Evolutionary conservation across 1,284 basidiomycete species (phyloP).

Genomic region (Athelia sp.): DNA sequence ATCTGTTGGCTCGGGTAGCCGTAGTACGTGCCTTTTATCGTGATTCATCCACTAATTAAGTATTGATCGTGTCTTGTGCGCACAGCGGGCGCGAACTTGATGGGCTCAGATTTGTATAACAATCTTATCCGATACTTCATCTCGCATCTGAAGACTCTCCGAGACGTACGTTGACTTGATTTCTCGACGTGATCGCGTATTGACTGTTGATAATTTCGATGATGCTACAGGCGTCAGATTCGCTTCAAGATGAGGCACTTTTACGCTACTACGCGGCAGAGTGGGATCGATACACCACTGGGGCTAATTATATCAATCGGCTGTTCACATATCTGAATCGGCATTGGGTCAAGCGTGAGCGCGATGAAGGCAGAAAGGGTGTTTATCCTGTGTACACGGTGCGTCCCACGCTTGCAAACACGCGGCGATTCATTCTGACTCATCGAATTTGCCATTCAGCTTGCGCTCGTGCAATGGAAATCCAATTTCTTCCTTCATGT

Average conservation of each 20-base stretch:
- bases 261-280: constrained; percentile 89
- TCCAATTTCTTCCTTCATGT: constrained; percentile 87
- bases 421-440: constrained; percentile 2
- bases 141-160: constrained; percentile 65
- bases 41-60: constrained; percentile 12
- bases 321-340: constrained; percentile 97
- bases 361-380: constrained; percentile 95
- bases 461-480: constrained; percentile 96
- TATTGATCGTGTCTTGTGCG: constrained; percentile 13
- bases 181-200: constrained; percentile 1
- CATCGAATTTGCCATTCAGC: constrained; percentile 38
- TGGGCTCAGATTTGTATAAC: constrained; percentile 93
- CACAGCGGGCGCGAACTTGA: constrained; percentile 86
- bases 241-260: constrained; percentile 81
- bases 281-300: constrained; percentile 96
- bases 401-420: constrained; percentile 26
- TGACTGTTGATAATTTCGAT: background rate
- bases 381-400: constrained; percentile 97
- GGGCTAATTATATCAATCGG: constrained; percentile 94
- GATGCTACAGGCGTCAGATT: constrained; percentile 64
- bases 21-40: constrained; percentile 43
- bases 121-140: constrained; percentile 85
- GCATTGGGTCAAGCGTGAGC: constrained; percentile 98
- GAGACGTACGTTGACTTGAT: constrained; percentile 47
- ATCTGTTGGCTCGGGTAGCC: constrained; percentile 41